Evolutionary conservation across 441 rosid genomes (phyloP).

Genomic region (Syzygium malaccense): DNA sequence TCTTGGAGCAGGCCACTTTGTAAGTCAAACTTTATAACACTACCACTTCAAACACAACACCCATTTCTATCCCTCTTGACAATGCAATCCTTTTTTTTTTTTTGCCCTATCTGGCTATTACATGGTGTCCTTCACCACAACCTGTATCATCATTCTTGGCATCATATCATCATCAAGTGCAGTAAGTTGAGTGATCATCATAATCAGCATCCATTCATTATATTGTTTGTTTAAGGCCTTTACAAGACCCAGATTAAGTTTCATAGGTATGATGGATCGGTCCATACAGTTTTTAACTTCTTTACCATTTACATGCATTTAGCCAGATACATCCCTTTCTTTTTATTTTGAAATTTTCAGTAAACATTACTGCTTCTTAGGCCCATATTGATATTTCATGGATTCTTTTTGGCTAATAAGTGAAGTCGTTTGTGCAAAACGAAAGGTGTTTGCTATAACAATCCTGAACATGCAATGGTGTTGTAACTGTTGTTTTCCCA

Average conservation of each 20-base stretch:
- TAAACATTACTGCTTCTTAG: neutral
- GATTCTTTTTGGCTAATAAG: neutral
- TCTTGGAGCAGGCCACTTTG: slow-evolving; percentile 93
- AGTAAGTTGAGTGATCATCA: neutral
- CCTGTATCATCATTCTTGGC: neutral
- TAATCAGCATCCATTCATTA: neutral
- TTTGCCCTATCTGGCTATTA: neutral
- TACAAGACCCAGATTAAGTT: neutral
- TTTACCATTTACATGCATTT: neutral
- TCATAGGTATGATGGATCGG: neutral
- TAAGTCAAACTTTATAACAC: slow-evolving; percentile 30
- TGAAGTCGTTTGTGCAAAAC: neutral
- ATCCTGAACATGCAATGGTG: neutral
- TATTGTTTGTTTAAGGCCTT: neutral
- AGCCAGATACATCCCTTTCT: neutral
- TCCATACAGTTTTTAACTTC: neutral
- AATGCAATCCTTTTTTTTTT: neutral
- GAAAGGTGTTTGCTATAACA: neutral
- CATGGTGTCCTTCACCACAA: neutral
- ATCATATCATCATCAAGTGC: neutral
- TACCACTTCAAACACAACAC: neutral
- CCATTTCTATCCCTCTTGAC: neutral
- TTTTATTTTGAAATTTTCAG: neutral
- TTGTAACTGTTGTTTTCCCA: too few relatives aligned
- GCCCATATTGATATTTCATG: neutral